Conservation (phyloP, 768 basidiomycete genomes). For the Fomitopsis pulvina region DNA sequence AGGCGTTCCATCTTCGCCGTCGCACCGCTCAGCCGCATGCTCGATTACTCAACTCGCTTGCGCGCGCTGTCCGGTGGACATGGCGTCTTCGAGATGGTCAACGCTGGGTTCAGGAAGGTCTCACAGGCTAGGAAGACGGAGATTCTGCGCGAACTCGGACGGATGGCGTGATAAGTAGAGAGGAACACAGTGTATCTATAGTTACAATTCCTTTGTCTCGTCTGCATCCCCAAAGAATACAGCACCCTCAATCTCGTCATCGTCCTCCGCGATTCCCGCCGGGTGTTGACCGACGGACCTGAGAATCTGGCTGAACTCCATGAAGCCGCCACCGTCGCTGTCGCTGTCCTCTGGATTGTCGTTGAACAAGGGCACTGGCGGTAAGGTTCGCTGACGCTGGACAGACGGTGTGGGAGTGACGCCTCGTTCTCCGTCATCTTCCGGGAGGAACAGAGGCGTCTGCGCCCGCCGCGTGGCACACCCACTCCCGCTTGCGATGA, state of each 20-base stretch:
- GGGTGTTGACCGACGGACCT: slow-evolving; percentile 48
- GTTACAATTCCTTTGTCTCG: slow-evolving; percentile 54
- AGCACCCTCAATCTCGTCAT: slow-evolving; percentile 69
- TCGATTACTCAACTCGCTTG: slow-evolving; percentile 73
- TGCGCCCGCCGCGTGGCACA: slow-evolving; percentile 31
- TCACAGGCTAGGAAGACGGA: slow-evolving; percentile 55
- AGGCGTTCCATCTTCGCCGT: slow-evolving; percentile 66
- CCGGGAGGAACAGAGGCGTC: slow-evolving; percentile 74
- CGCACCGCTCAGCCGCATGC: slow-evolving; percentile 75
- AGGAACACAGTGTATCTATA: slow-evolving; percentile 9
- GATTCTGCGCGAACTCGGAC: slow-evolving; percentile 74
- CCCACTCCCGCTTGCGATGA: slow-evolving; percentile 18
- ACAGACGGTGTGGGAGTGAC: slow-evolving; percentile 31
- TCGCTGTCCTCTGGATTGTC: slow-evolving; percentile 27
- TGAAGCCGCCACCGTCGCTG: slow-evolving; percentile 47
- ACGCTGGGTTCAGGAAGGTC: slow-evolving; percentile 72
- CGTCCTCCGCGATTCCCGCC: slow-evolving; percentile 59
- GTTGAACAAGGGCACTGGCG: slow-evolving; percentile 38
- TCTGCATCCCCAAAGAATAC: slow-evolving; percentile 81
- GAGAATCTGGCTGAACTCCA: slow-evolving; percentile 71
- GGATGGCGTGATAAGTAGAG: slow-evolving; percentile 30
- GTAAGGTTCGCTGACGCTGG: slow-evolving; percentile 19
- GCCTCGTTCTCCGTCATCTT: slow-evolving; percentile 39
- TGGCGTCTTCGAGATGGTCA: slow-evolving; percentile 72
- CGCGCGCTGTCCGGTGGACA: slow-evolving; percentile 80